Percentiles rank a stretch among this genome's conserved stretches.
These are phyloP conservation scores for Sergeia podlipaevii DNA, from an alignment of 208 protist genomes.

Conservation along the genomic window DNA sequence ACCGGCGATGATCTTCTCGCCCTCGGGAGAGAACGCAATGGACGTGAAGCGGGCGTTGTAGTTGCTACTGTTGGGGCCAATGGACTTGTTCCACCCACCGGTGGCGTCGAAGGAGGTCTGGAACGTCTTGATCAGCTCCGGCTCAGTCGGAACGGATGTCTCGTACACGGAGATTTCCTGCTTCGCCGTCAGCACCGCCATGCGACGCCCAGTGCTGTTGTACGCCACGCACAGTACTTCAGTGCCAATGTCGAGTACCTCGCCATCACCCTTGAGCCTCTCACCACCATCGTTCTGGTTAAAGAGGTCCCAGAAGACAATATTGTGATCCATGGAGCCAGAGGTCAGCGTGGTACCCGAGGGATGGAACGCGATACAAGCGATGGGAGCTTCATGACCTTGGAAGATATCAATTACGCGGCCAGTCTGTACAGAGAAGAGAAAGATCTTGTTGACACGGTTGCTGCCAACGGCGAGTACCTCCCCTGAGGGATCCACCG, in stretches of 20 bases:
- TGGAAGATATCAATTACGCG: constrained; percentile 86
- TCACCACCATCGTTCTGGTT: constrained; percentile 78
- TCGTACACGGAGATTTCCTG: constrained; percentile 88
- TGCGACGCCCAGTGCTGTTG: constrained; percentile 74
- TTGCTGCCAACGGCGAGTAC: constrained; percentile 83
- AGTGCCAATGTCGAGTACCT: constrained; percentile 75
- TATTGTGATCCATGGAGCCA: constrained; percentile 84
- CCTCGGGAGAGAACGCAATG: constrained; percentile 87
- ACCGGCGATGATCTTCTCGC: constrained; percentile 83
- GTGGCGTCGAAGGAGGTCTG: constrained; percentile 78
- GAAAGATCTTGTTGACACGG: constrained; percentile 76
- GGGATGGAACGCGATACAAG: constrained; percentile 86
- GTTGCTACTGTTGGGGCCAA: constrained; percentile 82
- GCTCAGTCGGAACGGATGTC: constrained; percentile 73
- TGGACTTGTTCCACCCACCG: constrained; percentile 80
- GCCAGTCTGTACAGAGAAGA: constrained; percentile 92
- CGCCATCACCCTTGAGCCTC: constrained; percentile 79
- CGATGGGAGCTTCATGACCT: constrained; percentile 88
- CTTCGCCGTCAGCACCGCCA: constrained; percentile 82
- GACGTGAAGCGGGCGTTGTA: constrained; percentile 76
- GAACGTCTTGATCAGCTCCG: constrained; percentile 84
- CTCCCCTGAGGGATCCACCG: constrained; percentile 91
- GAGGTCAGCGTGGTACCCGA: constrained; percentile 82
- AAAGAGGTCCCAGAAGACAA: constrained; percentile 92
- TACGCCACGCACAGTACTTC: constrained; percentile 85